A percentile compares a stretch with the other conserved stretches of the same genome.
These are phyloP conservation scores for Fusarium pseudocircinatum DNA, from an alignment of 2,329 filamentous ascomycete species.

Conservation along the genomic window DNA sequence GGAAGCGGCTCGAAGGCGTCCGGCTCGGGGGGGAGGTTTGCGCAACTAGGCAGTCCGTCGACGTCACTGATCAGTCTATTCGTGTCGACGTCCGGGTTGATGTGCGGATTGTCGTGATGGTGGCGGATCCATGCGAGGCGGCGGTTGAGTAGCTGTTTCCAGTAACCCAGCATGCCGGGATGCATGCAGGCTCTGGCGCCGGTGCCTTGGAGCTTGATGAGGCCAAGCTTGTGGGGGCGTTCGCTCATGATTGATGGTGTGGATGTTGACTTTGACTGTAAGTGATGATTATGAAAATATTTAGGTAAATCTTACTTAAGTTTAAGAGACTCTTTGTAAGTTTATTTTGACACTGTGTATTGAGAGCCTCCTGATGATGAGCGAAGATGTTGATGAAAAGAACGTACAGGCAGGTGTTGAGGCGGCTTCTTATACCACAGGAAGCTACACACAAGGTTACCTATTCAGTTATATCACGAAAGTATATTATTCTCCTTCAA, in stretches of 20 bases:
- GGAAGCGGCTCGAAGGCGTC: neutral
- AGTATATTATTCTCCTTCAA: neutral
- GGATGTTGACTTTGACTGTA: too few species aligned
- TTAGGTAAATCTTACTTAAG: too few species aligned
- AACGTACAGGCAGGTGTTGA: neutral
- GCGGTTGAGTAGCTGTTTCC: neutral
- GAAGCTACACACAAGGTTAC: neutral
- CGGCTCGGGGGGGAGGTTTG: neutral
- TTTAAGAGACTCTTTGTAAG: too few species aligned
- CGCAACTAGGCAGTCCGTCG: neutral
- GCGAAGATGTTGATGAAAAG: neutral
- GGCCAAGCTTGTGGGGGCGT: too few species aligned
- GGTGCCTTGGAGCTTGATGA: neutral
- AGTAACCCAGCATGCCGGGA: neutral
- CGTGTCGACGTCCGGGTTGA: neutral
- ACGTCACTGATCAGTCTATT: neutral
- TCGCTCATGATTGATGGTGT: neutral
- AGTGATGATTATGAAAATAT: too few species aligned
- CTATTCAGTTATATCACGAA: neutral
- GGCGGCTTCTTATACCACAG: neutral
- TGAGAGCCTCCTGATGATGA: neutral
- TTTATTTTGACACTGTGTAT: too few species aligned
- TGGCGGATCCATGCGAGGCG: neutral
- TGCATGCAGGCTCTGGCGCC: neutral
- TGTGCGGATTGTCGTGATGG: neutral